Evolutionary conservation across 2,329 filamentous ascomycete genomes (phyloP), one percentile per base, ranked within the genome.

Genomic region (Acephala macrosclerotiorum): DNA sequence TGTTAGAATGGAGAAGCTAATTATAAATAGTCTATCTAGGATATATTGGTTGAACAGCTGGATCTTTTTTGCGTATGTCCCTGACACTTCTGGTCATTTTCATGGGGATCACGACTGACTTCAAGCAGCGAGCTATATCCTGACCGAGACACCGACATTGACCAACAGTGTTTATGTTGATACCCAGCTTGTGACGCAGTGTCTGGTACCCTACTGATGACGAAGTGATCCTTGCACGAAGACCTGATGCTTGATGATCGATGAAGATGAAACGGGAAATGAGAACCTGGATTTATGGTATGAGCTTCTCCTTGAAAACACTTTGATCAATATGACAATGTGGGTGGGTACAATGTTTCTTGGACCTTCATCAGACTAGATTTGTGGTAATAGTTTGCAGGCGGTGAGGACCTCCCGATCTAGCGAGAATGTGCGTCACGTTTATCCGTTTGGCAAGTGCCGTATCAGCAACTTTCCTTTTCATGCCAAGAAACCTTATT

Each of bases 21-120:
- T 12, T 3, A n/a, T 3, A 7, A 11, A n/a, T 14, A 51, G 47
- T 78, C 11, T 79, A 76, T 63, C 61, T 79, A n/a, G 78, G 78
- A 8, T 79, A 75, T 64, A 72, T 77, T 26, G 76, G 67, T 45
- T 80, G 78, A 78, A 70, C 73, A n/a, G 78, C 78, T 18, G 78
- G 78, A 8, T 70, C 70, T 18, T 79, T 78, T 55, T 3, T 14
- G 7, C 9, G 18, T 51, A 29, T 25, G 47, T 51, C 12, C 38
- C 4, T 42, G 38, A 42, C 4, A 42, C 38, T 42, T 42, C 38
- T 5, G 11, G 7, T 4, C 47, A 22, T 29, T 51, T 25, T 25
- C 3, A 25, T 51, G 9, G 20, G 20, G 8, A 25, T 51, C 29
- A 33, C 4, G 47, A 22, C 47, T 51, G 47, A 51, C 47, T 16